Evolutionary conservation across 805 yeast species (phyloP).

Genomic region (Nakazawaea wyomingensis): DNA sequence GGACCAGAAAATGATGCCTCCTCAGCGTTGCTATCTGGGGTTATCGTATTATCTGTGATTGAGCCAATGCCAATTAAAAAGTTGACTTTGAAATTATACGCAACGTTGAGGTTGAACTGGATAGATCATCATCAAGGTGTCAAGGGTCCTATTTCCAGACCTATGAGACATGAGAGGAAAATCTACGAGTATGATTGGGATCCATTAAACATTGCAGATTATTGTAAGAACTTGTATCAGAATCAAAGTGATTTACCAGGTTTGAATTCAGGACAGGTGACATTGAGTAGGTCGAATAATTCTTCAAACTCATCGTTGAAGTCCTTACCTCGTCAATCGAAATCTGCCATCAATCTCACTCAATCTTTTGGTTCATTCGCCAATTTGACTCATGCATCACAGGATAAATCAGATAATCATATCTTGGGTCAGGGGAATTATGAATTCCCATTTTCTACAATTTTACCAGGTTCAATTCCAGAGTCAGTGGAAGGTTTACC

Average conservation of each 20-base stretch:
- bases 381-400: slow-evolving; percentile 15
- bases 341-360: slow-evolving; percentile 28
- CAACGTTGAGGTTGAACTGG: slow-evolving; percentile 64
- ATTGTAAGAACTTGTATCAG: slow-evolving; percentile 17
- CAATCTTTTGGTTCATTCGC: slow-evolving; percentile 18
- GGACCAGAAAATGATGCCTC: slow-evolving; percentile 78
- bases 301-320: slow-evolving; percentile 41
- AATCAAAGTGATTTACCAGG: slow-evolving; percentile 15
- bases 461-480: slow-evolving; percentile 77
- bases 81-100: slow-evolving; percentile 58
- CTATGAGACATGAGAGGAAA: slow-evolving; percentile 50
- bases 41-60: slow-evolving; percentile 64
- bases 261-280: slow-evolving; percentile 24
- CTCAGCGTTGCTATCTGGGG: slow-evolving; percentile 71
- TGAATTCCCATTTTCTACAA: slow-evolving; percentile 82
- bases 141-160: slow-evolving; percentile 39
- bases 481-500: slow-evolving; percentile 91
- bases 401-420: slow-evolving; percentile 24
- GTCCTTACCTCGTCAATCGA: slow-evolving; percentile 29
- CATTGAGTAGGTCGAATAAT: slow-evolving; percentile 28
- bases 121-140: slow-evolving; percentile 45
- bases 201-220: slow-evolving; percentile 47
- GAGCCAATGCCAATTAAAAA: slow-evolving; percentile 72
- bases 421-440: slow-evolving; percentile 70
- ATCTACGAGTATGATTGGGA: slow-evolving; percentile 81